A percentile compares a stretch with the other conserved stretches of the same genome.
Conservation (phyloP, 2,329 filamentous ascomycete species). For the Bipolaris bicolor region DNA sequence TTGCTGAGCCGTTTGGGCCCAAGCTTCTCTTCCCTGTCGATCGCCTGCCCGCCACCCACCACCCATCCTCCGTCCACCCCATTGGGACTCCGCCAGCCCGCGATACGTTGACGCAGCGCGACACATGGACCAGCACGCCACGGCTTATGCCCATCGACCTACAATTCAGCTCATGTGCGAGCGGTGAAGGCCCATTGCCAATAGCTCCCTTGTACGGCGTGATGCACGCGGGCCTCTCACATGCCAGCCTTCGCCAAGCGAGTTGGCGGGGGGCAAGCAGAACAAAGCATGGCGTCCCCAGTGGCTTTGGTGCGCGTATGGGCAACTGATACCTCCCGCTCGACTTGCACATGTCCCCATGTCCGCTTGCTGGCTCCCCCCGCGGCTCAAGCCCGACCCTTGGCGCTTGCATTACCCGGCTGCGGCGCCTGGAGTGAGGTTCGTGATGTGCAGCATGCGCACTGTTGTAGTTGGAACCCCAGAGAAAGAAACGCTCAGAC, state of each 20-base stretch:
- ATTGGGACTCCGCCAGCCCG: not conserved
- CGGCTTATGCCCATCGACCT: not conserved
- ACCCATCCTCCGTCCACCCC: not conserved
- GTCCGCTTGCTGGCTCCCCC: not conserved
- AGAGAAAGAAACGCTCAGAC: not conserved
- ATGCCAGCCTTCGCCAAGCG: not conserved
- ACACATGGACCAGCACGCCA: not conserved
- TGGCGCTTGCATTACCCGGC: not conserved
- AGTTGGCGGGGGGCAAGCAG: not conserved
- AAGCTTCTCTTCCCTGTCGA: not conserved
- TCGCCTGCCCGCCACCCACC: not conserved
- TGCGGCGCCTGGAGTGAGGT: not conserved
- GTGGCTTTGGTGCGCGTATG: not conserved
- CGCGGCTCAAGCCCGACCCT: not conserved
- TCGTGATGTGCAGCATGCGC: not conserved
- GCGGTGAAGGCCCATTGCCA: not conserved
- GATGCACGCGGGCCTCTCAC: not conserved
- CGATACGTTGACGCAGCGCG: not conserved
- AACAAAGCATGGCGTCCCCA: not conserved
- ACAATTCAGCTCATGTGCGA: not conserved
- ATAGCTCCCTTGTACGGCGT: not conserved
- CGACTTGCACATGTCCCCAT: not conserved
- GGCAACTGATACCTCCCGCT: not conserved
- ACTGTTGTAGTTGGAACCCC: not conserved
- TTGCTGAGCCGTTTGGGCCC: not conserved